Conservation (phyloP, 1,139 yeast genomes). For the Yamadazyma spencermartinsiae region DNA sequence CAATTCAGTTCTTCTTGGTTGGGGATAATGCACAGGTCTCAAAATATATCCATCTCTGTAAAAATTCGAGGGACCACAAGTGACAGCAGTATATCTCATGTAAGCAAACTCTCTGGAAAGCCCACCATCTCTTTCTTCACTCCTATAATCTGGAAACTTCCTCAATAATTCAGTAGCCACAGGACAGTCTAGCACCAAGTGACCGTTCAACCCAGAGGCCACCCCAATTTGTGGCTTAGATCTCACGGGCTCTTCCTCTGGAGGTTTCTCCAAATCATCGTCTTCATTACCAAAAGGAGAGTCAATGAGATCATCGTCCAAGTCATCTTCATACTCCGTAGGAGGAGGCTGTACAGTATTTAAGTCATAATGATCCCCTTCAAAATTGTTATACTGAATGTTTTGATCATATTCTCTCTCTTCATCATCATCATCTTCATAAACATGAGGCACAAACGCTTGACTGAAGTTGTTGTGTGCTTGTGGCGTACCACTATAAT, state of each 20-base stretch:
- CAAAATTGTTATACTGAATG: conserved; percentile 41
- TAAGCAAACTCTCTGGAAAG: conserved; percentile 47
- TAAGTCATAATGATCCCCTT: conserved; percentile 47
- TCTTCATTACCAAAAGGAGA: conserved; percentile 38
- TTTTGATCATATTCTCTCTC: conserved; percentile 42
- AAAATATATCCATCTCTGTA: conserved; percentile 46
- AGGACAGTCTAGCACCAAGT: conserved; percentile 52
- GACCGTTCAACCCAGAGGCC: conserved; percentile 46
- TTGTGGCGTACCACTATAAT: conserved; percentile 11
- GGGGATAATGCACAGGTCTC: conserved; percentile 48
- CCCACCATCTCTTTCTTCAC: conserved; percentile 39
- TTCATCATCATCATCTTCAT: conserved; percentile 45
- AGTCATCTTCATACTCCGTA: conserved; percentile 19
- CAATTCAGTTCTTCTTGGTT: conserved; percentile 46
- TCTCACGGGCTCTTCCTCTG: conserved; percentile 35
- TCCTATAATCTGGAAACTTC: conserved; percentile 44
- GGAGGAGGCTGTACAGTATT: conserved; percentile 33
- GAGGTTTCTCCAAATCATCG: conserved; percentile 31
- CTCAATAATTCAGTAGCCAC: conserved; percentile 48
- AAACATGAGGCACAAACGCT: conserved; percentile 50
- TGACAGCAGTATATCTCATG: conserved; percentile 52
- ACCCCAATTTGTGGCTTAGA: conserved; percentile 40
- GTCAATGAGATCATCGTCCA: conserved; percentile 7
- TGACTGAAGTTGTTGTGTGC: conserved; percentile 26
- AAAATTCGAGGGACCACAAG: conserved; percentile 52